Conservation (phyloP, 2,329 filamentous ascomycete species). For the Westerdykella sp. region DNA sequence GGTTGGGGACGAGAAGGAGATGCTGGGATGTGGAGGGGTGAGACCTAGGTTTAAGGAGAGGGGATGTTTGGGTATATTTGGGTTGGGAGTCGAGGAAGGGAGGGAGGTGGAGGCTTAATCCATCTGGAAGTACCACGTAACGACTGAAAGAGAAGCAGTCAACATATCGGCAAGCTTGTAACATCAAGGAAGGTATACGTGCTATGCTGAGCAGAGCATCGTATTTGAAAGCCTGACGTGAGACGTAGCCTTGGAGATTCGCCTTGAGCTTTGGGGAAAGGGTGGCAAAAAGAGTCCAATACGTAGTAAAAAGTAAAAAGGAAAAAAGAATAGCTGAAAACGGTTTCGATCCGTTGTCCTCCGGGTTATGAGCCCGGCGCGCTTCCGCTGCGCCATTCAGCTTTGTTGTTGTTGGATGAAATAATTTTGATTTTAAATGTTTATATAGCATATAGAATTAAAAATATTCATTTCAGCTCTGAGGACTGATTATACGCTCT, state of each 20-base stretch:
- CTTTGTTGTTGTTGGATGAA: slow-evolving; percentile 9
- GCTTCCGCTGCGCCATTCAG: slow-evolving; percentile 33
- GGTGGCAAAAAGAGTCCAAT: slow-evolving; percentile 2
- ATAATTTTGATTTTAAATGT: slow-evolving; percentile 2
- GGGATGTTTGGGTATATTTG: slow-evolving; percentile 23
- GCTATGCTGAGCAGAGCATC: too few relatives aligned
- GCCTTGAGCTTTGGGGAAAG: too few relatives aligned
- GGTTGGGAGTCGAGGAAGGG: slow-evolving; percentile 1
- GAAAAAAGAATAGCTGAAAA: slow-evolving; percentile 14
- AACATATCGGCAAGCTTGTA: too few relatives aligned
- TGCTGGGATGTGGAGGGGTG: slow-evolving; percentile 8
- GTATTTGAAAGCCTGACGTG: too few relatives aligned
- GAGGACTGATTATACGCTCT: too few relatives aligned
- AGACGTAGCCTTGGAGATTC: too few relatives aligned
- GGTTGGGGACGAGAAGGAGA: neutral
- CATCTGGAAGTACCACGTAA: too few relatives aligned
- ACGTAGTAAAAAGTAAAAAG: slow-evolving; percentile 8
- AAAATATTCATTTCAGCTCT: too few relatives aligned
- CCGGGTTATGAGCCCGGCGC: slow-evolving; percentile 36
- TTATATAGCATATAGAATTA: neutral
- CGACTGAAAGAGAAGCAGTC: too few relatives aligned
- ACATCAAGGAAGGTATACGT: too few relatives aligned
- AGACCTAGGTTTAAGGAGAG: slow-evolving; percentile 14
- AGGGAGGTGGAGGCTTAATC: too few relatives aligned
- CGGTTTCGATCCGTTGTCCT: slow-evolving; percentile 28